Conservation (phyloP, 1,284 basidiomycete species). For the Pterulicium gracile region DNA sequence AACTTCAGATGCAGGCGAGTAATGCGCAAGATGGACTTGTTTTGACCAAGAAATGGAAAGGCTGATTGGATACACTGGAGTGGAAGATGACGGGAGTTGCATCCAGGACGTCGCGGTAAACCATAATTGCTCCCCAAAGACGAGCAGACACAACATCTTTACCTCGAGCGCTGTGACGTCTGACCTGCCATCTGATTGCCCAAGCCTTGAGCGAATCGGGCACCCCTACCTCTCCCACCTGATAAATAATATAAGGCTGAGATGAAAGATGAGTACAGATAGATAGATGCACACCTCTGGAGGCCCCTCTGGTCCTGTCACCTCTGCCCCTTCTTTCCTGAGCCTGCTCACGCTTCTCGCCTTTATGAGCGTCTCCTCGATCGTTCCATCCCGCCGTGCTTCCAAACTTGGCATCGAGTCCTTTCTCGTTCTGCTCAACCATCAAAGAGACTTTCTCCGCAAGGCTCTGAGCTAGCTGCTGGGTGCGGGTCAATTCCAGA, state of each 20-base stretch:
- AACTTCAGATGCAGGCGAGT: too few relatives aligned
- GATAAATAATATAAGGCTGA: neutral
- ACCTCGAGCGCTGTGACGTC: neutral
- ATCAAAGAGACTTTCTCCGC: slow-evolving; percentile 82
- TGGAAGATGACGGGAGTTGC: too few relatives aligned
- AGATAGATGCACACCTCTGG: slow-evolving; percentile 33
- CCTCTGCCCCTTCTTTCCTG: slow-evolving; percentile 64
- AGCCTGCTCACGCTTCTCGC: slow-evolving; percentile 68
- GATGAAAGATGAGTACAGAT: neutral
- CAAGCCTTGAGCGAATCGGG: slow-evolving; percentile 68
- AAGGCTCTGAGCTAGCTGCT: slow-evolving; percentile 80
- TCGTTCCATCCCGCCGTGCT: slow-evolving; percentile 57
- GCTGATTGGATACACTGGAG: too few relatives aligned
- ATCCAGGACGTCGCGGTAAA: too few relatives aligned
- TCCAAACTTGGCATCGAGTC: slow-evolving; percentile 84
- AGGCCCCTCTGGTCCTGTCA: slow-evolving; percentile 46
- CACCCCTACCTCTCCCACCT: slow-evolving; percentile 50
- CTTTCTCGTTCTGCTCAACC: slow-evolving; percentile 96
- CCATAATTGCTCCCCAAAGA: too few relatives aligned
- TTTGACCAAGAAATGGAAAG: too few relatives aligned
- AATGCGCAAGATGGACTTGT: too few relatives aligned
- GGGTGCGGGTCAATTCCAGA: slow-evolving; percentile 81
- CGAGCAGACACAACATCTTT: too few relatives aligned
- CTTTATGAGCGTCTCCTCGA: slow-evolving; percentile 56
- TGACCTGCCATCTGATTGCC: slow-evolving; percentile 57